Evolutionary conservation across 495 filamentous ascomycete genomes (phyloP), one percentile per base, ranked within the genome.

Genomic region (Darksidea phi): DNA sequence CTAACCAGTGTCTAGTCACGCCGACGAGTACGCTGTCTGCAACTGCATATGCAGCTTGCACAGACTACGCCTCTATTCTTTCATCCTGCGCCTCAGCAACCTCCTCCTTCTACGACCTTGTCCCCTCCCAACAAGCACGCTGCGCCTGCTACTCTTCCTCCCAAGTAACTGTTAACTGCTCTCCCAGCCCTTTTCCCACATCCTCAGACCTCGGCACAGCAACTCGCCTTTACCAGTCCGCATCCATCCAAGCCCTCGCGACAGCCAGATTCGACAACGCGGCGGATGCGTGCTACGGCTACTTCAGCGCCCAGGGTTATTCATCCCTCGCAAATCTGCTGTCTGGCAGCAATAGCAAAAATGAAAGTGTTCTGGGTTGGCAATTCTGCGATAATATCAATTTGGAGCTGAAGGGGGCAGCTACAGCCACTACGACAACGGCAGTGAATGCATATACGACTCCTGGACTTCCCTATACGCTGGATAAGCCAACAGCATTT

Each of bases 361-460:
- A 63, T 37, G 13, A 34, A 23, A 24, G 45, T 1, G 24, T 47
- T 6, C 47, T 58, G 1, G 61, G 61, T 8, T 32, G 46, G 2
- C 24, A 24, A 8, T 64, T 64, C 28, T 64, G 61, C 41, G 36
- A n/a, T 2, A 56, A 56, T 51, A 23, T 63, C 21, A 25, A 57
- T 24, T 18, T 13, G 17, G 49, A 25, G n/a, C 10, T 54, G 42
- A 46, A 48, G 37, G 26, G 10, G n/a, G 38, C 1, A 25, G 12
- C 8, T 8, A 52, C 51, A 46, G 36, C 13, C 18, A 51, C 57
- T 13, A 28, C 18, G 12, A 32, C 28, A 10, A 3, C 3, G 28
- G 10, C 28, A 10, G 10, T 32, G 3, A 32, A 32, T 32, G 28
- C 10, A 4, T 32, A 32, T 32, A 3, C 28, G 28, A 32, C 28